Conservation (phyloP, 257 asterid species). For the Nicotiana noctiflora region DNA sequence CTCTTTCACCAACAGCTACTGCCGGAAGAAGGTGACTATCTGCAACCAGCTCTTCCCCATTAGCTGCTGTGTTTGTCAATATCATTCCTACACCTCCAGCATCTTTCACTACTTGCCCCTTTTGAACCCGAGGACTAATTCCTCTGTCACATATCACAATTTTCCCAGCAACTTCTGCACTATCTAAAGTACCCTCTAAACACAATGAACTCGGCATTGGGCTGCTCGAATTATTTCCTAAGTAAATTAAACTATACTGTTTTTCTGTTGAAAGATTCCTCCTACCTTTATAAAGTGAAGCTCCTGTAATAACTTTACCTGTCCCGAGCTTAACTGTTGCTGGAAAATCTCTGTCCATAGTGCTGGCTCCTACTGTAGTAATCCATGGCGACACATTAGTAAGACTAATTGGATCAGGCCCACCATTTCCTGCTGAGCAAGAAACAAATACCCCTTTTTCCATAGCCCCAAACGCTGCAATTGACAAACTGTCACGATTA, state of each 20-base stretch:
- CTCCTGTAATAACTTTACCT: constrained; percentile 43
- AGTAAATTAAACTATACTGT: constrained; percentile 52
- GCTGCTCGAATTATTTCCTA: constrained; percentile 54
- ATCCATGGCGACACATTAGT: constrained; percentile 97
- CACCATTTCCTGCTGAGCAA: constrained; percentile 91
- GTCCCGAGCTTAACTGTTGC: constrained; percentile 68
- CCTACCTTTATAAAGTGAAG: constrained; percentile 64
- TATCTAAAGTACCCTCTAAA: constrained; percentile 69
- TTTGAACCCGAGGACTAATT: constrained; percentile 78
- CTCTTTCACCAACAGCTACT: constrained; percentile 63
- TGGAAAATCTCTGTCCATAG: constrained; percentile 87
- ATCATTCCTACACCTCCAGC: constrained; percentile 94
- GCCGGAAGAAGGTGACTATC: constrained; percentile 87
- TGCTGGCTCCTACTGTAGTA: constrained; percentile 84
- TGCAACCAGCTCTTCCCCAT: constrained; percentile 85
- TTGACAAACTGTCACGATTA: constrained; percentile 57
- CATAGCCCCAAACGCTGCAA: constrained; percentile 89
- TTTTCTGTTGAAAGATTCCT: constrained; percentile 26
- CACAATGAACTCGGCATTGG: constrained; percentile 81
- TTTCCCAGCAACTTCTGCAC: constrained; percentile 56
- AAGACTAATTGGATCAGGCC: constrained; percentile 85
- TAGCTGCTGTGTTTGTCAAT: constrained; percentile 59
- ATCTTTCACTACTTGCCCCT: constrained; percentile 85
- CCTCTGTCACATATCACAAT: constrained; percentile 89
- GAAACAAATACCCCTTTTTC: constrained; percentile 81